phyloP scores from a whole-genome alignment of 2,329 filamentous ascomycete genomes.

The Xylaria sp. region DNA sequence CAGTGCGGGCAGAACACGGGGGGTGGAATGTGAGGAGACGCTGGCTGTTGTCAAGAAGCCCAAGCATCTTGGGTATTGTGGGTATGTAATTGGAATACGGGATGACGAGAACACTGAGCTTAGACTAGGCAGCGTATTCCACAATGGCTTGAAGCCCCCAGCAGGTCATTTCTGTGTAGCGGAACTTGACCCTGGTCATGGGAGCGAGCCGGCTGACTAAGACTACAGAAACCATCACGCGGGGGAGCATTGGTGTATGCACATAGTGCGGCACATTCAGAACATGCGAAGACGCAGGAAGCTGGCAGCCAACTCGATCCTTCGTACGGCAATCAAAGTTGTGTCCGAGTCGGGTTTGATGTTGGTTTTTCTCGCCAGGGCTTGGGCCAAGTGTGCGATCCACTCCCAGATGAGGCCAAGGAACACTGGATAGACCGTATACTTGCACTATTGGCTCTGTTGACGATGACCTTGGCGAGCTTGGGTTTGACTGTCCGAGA shows the following conservation, averaged over 20 bases:
- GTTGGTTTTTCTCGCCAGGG: background rate
- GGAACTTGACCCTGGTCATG: constrained; percentile 9
- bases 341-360: background rate
- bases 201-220: constrained; percentile 22
- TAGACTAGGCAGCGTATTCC: background rate
- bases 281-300: background rate
- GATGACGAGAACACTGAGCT: background rate
- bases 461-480: constrained; percentile 1
- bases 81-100: constrained; percentile 5
- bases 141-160: constrained; percentile 4
- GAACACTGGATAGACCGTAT: background rate
- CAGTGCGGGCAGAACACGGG: background rate
- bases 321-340: background rate
- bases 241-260: background rate
- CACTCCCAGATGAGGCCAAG: constrained; percentile 8
- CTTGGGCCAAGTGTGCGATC: constrained; percentile 1
- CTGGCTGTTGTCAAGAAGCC: background rate
- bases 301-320: background rate
- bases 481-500: too few relatives aligned
- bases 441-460: background rate
- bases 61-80: background rate
- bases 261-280: background rate
- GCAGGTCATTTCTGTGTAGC: too few relatives aligned
- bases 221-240: constrained; percentile 11
- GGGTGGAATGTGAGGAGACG: background rate